Conservation (phyloP, 441 rosid species). For the Cnidoscolus chayamansa region DNA sequence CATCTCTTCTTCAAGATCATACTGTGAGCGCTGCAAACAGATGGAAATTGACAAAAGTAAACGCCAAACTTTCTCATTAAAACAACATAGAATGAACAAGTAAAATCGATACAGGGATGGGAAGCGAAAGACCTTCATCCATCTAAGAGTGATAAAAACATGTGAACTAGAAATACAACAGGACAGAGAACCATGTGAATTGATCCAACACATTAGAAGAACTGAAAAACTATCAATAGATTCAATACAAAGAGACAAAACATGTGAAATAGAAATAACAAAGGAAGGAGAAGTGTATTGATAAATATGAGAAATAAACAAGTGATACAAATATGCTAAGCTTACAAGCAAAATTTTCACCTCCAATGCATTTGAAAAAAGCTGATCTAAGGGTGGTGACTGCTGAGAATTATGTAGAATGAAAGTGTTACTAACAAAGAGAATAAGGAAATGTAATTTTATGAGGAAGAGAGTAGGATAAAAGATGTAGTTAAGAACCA, state of each 20-base stretch:
- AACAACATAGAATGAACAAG: not conserved
- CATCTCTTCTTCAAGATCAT: constrained; percentile 85
- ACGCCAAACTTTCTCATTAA: not conserved
- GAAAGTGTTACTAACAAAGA: not conserved
- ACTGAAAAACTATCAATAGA: no score
- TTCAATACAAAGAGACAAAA: no score
- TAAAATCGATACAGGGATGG: not conserved
- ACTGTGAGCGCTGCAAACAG: constrained; percentile 59
- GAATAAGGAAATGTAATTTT: no score
- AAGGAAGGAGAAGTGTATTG: not conserved
- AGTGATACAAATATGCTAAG: not conserved
- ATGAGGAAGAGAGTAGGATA: no score
- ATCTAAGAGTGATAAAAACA: not conserved
- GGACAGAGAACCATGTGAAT: not conserved
- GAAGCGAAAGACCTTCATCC: not conserved
- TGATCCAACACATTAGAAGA: not conserved
- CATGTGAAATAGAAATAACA: not conserved
- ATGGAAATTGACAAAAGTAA: not conserved
- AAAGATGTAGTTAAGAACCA: no score
- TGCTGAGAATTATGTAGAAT: no score
- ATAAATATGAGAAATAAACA: not conserved
- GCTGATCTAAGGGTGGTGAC: not conserved
- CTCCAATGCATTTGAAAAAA: not conserved
- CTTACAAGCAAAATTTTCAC: not conserved
- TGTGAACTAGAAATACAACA: not conserved